phyloP scores from a whole-genome alignment of 2,329 filamentous ascomycete genomes.

The Stenocarpella maydis region DNA sequence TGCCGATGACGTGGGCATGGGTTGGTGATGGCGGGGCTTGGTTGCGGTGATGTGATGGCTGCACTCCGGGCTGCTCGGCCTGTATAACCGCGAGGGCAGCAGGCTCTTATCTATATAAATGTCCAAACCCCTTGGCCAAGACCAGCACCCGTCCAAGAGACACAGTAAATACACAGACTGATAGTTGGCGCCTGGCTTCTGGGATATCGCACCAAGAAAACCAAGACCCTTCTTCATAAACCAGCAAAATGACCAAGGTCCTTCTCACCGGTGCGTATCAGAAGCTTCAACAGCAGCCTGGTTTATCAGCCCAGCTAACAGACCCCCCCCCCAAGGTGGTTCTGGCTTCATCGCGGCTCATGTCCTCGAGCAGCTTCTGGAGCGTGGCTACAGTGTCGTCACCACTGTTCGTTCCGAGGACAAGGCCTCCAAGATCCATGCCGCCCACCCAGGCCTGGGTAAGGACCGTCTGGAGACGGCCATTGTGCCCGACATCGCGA shows the following conservation, averaged over 20 bases:
- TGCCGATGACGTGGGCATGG: constrained; percentile 27
- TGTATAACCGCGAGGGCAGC: neutral
- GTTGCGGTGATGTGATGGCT: neutral
- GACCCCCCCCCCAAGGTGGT: constrained; percentile 50
- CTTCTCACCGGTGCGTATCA: constrained; percentile 52
- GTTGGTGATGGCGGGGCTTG: constrained; percentile 8
- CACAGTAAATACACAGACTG: neutral
- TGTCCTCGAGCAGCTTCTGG: constrained; percentile 62
- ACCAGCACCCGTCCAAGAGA: neutral
- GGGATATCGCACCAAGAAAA: neutral
- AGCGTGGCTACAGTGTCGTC: constrained; percentile 59
- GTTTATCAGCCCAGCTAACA: neutral
- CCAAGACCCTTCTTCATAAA: neutral
- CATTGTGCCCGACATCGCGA: constrained; percentile 81
- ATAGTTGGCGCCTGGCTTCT: too few species aligned
- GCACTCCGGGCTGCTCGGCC: neutral
- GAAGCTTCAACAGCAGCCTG: neutral
- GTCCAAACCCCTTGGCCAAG: neutral
- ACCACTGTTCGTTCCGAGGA: constrained; percentile 64
- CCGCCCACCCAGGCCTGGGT: constrained; percentile 54
- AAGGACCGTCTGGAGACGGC: constrained; percentile 55
- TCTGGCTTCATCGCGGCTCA: constrained; percentile 64
- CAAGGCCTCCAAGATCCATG: constrained; percentile 61
- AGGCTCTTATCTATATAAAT: neutral
- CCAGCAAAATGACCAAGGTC: constrained; percentile 53